A percentile compares a stretch with the other conserved stretches of the same genome.
These are phyloP conservation scores for Oehlia diaphana DNA, from an alignment of 192 early-diverging fungal species.

Conservation along the genomic window DNA sequence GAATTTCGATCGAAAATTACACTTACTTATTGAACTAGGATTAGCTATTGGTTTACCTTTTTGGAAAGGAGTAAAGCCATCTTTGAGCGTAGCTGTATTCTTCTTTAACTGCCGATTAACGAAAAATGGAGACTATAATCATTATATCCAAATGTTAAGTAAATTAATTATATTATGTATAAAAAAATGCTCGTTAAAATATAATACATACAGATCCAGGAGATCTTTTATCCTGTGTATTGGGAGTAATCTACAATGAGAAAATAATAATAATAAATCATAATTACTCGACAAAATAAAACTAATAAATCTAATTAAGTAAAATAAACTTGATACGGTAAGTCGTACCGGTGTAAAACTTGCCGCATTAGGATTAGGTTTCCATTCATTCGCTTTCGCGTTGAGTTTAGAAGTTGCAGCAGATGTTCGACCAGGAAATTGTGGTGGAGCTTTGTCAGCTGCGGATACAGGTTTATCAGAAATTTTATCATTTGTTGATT, in stretches of 20 bases:
- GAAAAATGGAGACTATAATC: constrained; percentile 34
- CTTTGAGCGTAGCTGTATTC: constrained; percentile 34
- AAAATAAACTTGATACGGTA: constrained; percentile 10
- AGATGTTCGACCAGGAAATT: not conserved
- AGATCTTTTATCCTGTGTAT: constrained; percentile 26
- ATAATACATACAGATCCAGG: constrained; percentile 23
- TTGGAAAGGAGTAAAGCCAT: constrained; percentile 47
- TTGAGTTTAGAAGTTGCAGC: constrained; percentile 57
- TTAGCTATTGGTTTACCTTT: constrained; percentile 38
- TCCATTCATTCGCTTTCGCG: constrained; percentile 73
- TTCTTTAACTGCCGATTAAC: constrained; percentile 34
- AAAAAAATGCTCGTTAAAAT: not conserved
- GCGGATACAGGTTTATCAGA: constrained; percentile 21
- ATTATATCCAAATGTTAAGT: not conserved
- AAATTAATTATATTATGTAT: not conserved
- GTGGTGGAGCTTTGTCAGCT: constrained; percentile 29
- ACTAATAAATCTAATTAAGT: constrained; percentile 13
- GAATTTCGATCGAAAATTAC: not conserved
- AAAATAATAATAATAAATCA: constrained; percentile 29
- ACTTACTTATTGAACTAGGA: constrained; percentile 45
- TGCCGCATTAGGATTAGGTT: constrained; percentile 69
- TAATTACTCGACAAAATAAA: not conserved
- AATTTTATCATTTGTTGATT: not conserved
- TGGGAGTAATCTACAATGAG: constrained; percentile 12
- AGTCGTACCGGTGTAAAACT: constrained; percentile 66